Percentiles rank a stretch among this genome's conserved stretches.
phyloP scores from a whole-genome alignment of 108 stramenopile genomes.

The Schizochytrium sp. region DNA sequence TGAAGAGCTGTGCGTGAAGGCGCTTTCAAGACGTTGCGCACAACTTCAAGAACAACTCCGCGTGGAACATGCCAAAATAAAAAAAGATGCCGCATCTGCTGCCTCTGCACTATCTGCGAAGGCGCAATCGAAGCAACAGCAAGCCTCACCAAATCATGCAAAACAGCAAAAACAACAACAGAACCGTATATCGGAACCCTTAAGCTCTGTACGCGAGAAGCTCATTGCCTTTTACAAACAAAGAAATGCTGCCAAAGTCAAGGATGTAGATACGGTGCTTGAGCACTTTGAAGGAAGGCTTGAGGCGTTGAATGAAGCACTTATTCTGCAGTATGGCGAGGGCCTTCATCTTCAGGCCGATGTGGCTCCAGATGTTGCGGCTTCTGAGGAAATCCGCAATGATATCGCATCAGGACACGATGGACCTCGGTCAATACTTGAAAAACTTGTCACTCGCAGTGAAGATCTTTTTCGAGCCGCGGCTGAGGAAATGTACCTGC shows the following conservation, averaged over 20 bases:
- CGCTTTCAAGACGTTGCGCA: slow-evolving; percentile 3
- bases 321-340: slow-evolving; percentile 47
- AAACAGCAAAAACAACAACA: background rate
- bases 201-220: background rate
- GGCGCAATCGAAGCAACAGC: background rate
- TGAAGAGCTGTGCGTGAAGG: slow-evolving; percentile 9
- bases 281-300: slow-evolving; percentile 7
- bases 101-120: slow-evolving; percentile 11
- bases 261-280: background rate
- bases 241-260: background rate
- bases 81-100: background rate
- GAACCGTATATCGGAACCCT: background rate
- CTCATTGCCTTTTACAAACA: slow-evolving; percentile 32
- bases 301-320: slow-evolving; percentile 1
- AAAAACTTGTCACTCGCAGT: background rate
- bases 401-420: background rate
- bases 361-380: background rate
- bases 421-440: background rate
- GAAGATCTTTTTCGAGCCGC: slow-evolving; percentile 10
- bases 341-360: background rate
- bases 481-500: background rate
- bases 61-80: background rate
- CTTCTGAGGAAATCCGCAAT: background rate
- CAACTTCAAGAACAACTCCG: background rate
- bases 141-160: background rate